Percentiles rank a stretch among this genome's conserved stretches.
Evolutionary conservation across 441 rosid genomes (phyloP).

Genomic region (Arabidopsis lyrata): DNA sequence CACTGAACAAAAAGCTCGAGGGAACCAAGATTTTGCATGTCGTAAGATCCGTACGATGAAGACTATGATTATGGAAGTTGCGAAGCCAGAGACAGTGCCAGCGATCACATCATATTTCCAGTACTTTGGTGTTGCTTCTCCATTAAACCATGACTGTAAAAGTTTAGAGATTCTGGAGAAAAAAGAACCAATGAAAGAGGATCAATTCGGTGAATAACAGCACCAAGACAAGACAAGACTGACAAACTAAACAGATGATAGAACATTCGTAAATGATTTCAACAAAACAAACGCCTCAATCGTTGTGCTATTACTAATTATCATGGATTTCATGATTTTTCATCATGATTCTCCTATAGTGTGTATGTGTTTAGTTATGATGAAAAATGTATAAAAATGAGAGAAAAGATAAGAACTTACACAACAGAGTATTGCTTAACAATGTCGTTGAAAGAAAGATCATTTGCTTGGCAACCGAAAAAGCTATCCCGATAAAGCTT

Average conservation of each 20-base stretch:
- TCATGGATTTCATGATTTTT: no score
- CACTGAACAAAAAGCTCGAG: conserved; percentile 36
- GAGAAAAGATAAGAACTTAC: conserved; percentile 57
- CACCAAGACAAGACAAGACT: conserved; percentile 11
- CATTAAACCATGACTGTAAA: conserved; percentile 47
- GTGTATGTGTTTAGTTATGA: conserved; percentile 12
- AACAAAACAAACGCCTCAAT: conserved; percentile 7
- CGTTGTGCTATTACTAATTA: not conserved
- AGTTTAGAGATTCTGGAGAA: conserved; percentile 54
- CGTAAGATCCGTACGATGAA: conserved; percentile 50
- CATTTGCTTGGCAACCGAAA: conserved; percentile 74
- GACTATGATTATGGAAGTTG: conserved; percentile 63
- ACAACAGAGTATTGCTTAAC: conserved; percentile 54
- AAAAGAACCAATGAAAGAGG: conserved; percentile 3
- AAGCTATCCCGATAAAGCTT: conserved; percentile 71
- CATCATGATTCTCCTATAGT: not conserved
- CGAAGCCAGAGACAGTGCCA: conserved; percentile 64
- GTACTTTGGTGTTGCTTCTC: conserved; percentile 47
- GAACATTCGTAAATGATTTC: conserved; percentile 5
- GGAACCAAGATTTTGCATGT: conserved; percentile 52
- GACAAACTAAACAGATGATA: not conserved
- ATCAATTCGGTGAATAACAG: conserved; percentile 6
- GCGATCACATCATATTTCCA: conserved; percentile 65
- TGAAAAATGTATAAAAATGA: conserved; percentile 5
- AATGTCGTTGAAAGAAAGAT: conserved; percentile 66